Evolutionary conservation across 768 basidiomycete genomes (phyloP).

Genomic region (Termitomyces sp.): DNA sequence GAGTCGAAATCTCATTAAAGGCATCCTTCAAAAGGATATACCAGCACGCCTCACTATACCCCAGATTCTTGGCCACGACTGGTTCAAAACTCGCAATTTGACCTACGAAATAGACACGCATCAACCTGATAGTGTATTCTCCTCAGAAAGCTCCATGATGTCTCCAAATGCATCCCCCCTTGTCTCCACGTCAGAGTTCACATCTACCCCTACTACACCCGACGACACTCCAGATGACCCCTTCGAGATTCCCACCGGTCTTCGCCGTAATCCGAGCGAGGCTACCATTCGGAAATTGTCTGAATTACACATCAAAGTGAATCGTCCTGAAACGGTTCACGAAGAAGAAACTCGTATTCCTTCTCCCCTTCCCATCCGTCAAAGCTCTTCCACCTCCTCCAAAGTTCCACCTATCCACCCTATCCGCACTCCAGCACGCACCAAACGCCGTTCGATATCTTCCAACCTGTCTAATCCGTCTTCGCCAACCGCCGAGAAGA

Average conservation of each 20-base stretch:
- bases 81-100: slow-evolving; percentile 57
- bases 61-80: slow-evolving; percentile 79
- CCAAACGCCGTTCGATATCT: slow-evolving; percentile 93
- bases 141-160: slow-evolving; percentile 50
- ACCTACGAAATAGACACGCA: slow-evolving; percentile 27
- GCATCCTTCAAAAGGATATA: slow-evolving; percentile 74
- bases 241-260: slow-evolving; percentile 27
- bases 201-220: slow-evolving; percentile 53
- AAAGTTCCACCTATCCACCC: slow-evolving; percentile 56
- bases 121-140: slow-evolving; percentile 27
- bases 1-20: slow-evolving; percentile 75
- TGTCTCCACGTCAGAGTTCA: slow-evolving; percentile 29
- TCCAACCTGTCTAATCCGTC: slow-evolving; percentile 70
- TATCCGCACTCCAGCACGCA: slow-evolving; percentile 86
- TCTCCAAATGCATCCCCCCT: slow-evolving; percentile 49
- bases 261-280: slow-evolving; percentile 51
- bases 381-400: slow-evolving; percentile 21
- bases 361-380: slow-evolving; percentile 21
- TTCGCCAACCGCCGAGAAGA: slow-evolving; percentile 45
- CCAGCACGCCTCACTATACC: slow-evolving; percentile 71
- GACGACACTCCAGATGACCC: slow-evolving; percentile 43
- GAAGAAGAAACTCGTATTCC: slow-evolving; percentile 41
- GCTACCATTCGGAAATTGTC: slow-evolving; percentile 50
- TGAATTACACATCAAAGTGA: slow-evolving; percentile 29
- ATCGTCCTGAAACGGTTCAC: slow-evolving; percentile 39